Base-by-base conservation (phyloP, 176 grass and related monocot species). In the Dendrocalamus sinicus region DNA sequence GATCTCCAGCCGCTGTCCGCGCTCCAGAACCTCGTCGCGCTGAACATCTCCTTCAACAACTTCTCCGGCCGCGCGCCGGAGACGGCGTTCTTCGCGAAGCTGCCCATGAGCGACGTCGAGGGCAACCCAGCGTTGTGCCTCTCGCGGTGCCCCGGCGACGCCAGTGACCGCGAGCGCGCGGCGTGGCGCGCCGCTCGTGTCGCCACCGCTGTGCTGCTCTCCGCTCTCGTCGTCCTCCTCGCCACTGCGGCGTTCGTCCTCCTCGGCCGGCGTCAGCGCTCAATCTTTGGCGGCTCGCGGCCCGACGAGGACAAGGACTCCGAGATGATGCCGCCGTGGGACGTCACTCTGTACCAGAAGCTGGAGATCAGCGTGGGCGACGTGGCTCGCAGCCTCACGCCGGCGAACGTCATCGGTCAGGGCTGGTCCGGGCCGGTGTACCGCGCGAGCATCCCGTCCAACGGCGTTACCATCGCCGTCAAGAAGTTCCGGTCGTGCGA, bases 261-360 rank as follows among this genome's bases (percentile, higher is more conserved):
- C 67, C 1, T 67, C 22, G 20, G 82, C 30, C 84, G 84, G 22
- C 62, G 88, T 16, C 65, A 66, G 16, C 52, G 60, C 37, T 52
- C 44, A 11, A 19, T 52, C 11, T 47, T 73, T 26, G 73, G 72
- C 19, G 76, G 82, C 7, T 24, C 82, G 43, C 54, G 73, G 8
- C 26, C 37, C 26, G 88, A 85, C 3, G 89, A 82, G 20, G 92
- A 88, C 71, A 97, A 94, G 90, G 90, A 97, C 71, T 88, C 83
- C 8, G 92, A 94, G 62, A 89, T 97, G 92, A 28, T 82, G 68
- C 92, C 92, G 17, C 95, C 95, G 22, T 97, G 95, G 92, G 95
- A 97, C 61, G 92, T 97, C 44, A 97, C 92, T n/a, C 89, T 97
- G 67, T 95, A 95, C 88, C 95, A 97, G 84, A 97, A 97, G 91